Base-by-base conservation (phyloP, 1,139 yeast genomes). In the Pichia sp. region DNA sequence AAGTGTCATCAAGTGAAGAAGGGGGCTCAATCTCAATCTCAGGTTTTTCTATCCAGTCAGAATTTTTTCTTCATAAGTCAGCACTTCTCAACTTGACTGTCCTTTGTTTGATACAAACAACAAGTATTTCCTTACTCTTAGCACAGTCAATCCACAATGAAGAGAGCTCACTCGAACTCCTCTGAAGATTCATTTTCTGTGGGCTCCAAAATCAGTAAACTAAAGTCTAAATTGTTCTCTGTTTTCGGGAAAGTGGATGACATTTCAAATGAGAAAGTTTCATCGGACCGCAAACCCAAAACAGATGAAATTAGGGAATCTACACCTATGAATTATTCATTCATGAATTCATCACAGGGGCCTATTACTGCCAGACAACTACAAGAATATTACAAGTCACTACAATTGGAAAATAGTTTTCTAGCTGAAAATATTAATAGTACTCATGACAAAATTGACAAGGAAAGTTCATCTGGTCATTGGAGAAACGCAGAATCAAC, bases 331-430 rank as follows among this genome's bases (percentile, higher is more conserved):
- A 21, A n/a, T 30, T 20, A 8, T 5, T 41, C 43, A 18, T 44
- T 42, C 15, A 31, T 34, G 28, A 17, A 25, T 15, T 15, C 10
- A 18, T 23, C 41, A 2, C 24, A 37, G 30, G 30, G 42, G 18
- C 46, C 52, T 5, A 39, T 56, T 14, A 53, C 56, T 9, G 57
- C 55, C 4, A 47, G 47, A 25, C 55, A 54, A 38, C 42, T 57
- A 8, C 43, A 52, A 10, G 52, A 52, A 7, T 55, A 54, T 35
- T 55, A 56, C 33, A 52, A 50, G 36, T 44, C 52, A n/a, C 41
- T 57, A 20, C 52, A 49, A 31, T 36, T 40, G 25, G 55, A 51
- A 38, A 52, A 52, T 23, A 43, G 45, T 17, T 20, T 38, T 17
- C 36, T 56, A n/a, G 28, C 42, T 22, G 39, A 49, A n/a, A 44